phyloP scores from a whole-genome alignment of 176 grass and related monocot genomes.

The Bromus sterilis region DNA sequence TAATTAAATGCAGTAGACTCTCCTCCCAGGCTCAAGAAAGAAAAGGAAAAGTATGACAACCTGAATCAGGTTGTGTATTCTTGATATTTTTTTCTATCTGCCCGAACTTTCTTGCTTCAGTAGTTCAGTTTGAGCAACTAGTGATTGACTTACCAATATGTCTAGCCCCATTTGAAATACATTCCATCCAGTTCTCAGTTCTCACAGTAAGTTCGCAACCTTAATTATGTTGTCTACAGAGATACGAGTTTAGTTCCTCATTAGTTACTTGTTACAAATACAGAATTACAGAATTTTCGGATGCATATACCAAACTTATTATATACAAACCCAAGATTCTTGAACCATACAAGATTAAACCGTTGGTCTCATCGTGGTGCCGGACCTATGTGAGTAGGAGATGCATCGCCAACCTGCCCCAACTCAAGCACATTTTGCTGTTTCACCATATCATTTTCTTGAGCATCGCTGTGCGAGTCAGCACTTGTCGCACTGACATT shows the following conservation, averaged over 20 bases:
- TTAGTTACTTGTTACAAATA: not conserved
- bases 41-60: not conserved
- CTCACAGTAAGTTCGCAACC: not conserved
- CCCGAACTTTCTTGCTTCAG: not conserved
- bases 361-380: not conserved
- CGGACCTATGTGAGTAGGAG: not conserved
- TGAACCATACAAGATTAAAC: not conserved
- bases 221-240: not conserved
- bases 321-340: not conserved
- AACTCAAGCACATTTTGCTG: not conserved
- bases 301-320: not conserved
- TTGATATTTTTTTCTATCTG: not conserved
- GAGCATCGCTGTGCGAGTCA: not conserved
- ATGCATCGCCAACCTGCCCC: not conserved
- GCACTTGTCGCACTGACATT: not conserved
- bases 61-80: not conserved
- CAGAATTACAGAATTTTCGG: not conserved
- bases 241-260: not conserved
- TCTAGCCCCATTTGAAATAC: not conserved
- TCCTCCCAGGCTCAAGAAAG: not conserved
- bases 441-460: not conserved
- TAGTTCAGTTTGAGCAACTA: not conserved
- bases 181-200: not conserved
- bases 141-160: not conserved
- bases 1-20: not conserved